A percentile compares a stretch with the other conserved stretches of the same genome.
These are phyloP conservation scores for Hortaea sp. DNA, from an alignment of 2,329 filamentous ascomycete genomes.

Conservation along the genomic window DNA sequence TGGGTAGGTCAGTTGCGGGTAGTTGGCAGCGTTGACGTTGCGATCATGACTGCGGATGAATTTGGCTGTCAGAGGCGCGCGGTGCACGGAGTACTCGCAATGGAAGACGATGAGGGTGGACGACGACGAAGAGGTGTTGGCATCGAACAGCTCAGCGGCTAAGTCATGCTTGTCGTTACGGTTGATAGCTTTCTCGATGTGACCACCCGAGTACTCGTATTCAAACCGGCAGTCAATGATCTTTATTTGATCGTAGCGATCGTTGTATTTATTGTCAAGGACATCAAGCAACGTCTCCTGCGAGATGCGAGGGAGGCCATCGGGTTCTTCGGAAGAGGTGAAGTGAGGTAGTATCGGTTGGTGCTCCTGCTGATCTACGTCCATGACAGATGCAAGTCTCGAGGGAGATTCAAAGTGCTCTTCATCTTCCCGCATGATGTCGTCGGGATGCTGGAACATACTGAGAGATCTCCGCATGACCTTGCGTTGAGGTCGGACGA, in stretches of 20 bases:
- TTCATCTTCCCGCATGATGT: conserved; percentile 73
- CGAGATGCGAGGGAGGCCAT: conserved; percentile 80
- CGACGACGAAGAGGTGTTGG: conserved; percentile 46
- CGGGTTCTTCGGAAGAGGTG: conserved; percentile 65
- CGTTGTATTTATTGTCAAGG: conserved; percentile 71
- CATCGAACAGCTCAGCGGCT: conserved; percentile 62
- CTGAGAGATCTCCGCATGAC: conserved; percentile 86
- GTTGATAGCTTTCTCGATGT: conserved; percentile 88
- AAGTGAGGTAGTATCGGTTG: conserved; percentile 75
- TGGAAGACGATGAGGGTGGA: conserved; percentile 84
- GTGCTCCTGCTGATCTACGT: conserved; percentile 63
- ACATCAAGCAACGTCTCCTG: conserved; percentile 75
- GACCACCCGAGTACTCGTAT: conserved; percentile 95
- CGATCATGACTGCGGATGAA: conserved; percentile 86
- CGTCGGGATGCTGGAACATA: conserved; percentile 92
- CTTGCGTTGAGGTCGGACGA: conserved; percentile 65
- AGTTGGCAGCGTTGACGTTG: conserved; percentile 70
- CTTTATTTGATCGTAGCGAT: conserved; percentile 68
- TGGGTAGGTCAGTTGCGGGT: conserved; percentile 84
- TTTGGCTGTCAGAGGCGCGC: conserved; percentile 91
- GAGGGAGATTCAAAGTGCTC: conserved; percentile 42
- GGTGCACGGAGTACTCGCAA: conserved; percentile 96
- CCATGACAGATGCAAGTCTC: conserved; percentile 62
- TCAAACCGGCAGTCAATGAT: conserved; percentile 96
- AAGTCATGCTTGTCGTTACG: conserved; percentile 93